These are phyloP conservation scores for Tuber borchii DNA, from an alignment of 495 filamentous ascomycete species.

Conservation along the genomic window DNA sequence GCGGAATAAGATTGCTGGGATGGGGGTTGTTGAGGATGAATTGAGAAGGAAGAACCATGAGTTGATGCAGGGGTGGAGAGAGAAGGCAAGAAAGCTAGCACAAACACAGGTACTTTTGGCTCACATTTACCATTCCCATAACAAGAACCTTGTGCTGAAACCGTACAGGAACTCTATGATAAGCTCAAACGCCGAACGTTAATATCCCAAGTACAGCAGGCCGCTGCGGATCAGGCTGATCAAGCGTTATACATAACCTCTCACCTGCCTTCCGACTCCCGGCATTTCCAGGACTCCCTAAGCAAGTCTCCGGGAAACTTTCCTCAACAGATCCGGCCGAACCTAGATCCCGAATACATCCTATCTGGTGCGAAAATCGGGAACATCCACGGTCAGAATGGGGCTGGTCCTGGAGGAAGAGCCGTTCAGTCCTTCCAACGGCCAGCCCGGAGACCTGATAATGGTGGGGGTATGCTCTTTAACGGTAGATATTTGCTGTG, in stretches of 20 bases:
- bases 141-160: too few species aligned
- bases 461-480: not conserved
- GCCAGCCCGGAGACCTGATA: not conserved
- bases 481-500: not conserved
- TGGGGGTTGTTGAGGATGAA: slow-evolving; percentile 21
- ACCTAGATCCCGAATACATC: slow-evolving; percentile 25
- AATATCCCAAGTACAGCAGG: slow-evolving; percentile 34
- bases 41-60: slow-evolving; percentile 72
- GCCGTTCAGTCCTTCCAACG: not conserved
- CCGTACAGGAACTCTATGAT: slow-evolving; percentile 62
- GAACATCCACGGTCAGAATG: slow-evolving; percentile 11
- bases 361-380: slow-evolving; percentile 28
- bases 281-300: slow-evolving; percentile 14
- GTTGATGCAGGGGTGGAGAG: slow-evolving; percentile 58
- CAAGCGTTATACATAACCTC: not conserved
- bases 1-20: too few species aligned
- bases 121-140: not conserved
- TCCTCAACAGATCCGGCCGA: slow-evolving; percentile 2
- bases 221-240: slow-evolving; percentile 30
- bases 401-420: not conserved
- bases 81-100: slow-evolving; percentile 68
- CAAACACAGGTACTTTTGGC: slow-evolving; percentile 53
- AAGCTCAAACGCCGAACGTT: slow-evolving; percentile 58
- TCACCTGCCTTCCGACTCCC: slow-evolving; percentile 8
- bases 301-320: not conserved